Evolutionary conservation across 116 monocot species (phyloP).

Genomic region (Dioscorea cayenensis): DNA sequence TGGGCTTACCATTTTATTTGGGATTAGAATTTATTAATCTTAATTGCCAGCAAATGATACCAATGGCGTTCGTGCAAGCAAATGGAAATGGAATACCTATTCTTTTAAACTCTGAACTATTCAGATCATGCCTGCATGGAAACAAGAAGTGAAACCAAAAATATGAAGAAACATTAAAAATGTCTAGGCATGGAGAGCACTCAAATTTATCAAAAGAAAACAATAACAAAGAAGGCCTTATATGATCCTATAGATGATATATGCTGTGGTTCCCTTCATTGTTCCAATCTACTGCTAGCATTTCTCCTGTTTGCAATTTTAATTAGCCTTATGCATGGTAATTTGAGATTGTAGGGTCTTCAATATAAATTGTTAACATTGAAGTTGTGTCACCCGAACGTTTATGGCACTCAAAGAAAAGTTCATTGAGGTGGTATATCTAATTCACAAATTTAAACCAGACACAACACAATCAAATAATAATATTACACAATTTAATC

Average conservation of each 20-base stretch:
- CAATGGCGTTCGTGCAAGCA: background rate
- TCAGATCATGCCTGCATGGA: conserved; percentile 42
- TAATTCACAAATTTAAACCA: background rate
- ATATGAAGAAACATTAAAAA: background rate
- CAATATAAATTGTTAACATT: background rate
- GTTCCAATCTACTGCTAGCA: too few species aligned
- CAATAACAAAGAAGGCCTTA: too few species aligned
- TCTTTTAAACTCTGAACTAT: conserved; percentile 52
- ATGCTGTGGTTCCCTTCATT: too few species aligned
- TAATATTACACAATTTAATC: too few species aligned
- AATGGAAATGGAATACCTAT: conserved; percentile 12
- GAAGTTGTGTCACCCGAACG: background rate
- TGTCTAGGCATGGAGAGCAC: background rate
- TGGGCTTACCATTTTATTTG: background rate
- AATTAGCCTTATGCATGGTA: too few species aligned
- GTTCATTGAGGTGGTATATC: background rate
- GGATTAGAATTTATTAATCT: background rate
- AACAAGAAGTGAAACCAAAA: background rate
- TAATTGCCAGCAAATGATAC: background rate
- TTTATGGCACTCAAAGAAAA: background rate
- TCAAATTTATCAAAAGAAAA: background rate
- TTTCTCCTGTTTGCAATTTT: too few species aligned
- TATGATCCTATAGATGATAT: too few species aligned
- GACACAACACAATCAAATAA: too few species aligned
- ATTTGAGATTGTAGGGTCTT: background rate